Evolutionary conservation across 2,329 filamentous ascomycete genomes (phyloP).

Genomic region (Sporothrix dimorphospora): DNA sequence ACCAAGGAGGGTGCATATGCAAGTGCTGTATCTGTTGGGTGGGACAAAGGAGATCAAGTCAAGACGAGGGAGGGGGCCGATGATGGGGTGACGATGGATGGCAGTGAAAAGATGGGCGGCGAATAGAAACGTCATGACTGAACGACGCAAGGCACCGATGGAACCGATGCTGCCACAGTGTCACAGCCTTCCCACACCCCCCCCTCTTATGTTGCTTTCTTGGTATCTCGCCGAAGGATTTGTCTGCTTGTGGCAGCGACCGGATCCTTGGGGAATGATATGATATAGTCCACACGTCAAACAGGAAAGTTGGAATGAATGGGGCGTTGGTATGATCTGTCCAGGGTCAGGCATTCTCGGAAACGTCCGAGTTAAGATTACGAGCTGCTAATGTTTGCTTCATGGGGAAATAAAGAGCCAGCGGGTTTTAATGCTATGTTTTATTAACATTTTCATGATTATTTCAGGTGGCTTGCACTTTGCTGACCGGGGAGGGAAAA

Average conservation of each 20-base stretch:
- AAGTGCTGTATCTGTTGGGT: neutral
- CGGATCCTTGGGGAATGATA: neutral
- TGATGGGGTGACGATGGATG: neutral
- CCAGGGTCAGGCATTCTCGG: neutral
- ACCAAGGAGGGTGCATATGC: neutral
- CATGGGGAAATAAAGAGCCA: neutral
- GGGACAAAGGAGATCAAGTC: neutral
- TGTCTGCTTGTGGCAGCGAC: neutral
- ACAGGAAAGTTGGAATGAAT: too few relatives aligned
- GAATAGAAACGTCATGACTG: neutral
- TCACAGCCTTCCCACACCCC: neutral
- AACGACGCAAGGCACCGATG: constrained; percentile 13
- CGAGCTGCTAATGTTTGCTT: neutral
- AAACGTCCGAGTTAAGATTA: neutral
- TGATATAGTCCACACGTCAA: neutral
- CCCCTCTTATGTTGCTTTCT: neutral
- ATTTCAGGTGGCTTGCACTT: neutral
- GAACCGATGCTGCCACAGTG: neutral
- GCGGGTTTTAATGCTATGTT: neutral
- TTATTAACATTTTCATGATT: neutral
- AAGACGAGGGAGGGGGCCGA: neutral
- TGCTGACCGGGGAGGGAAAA: neutral
- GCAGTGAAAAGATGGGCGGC: neutral
- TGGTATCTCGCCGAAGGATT: constrained; percentile 11
- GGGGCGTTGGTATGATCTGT: neutral